Conservation (phyloP, 768 basidiomycete species). For the Pisolithus marmoratus region DNA sequence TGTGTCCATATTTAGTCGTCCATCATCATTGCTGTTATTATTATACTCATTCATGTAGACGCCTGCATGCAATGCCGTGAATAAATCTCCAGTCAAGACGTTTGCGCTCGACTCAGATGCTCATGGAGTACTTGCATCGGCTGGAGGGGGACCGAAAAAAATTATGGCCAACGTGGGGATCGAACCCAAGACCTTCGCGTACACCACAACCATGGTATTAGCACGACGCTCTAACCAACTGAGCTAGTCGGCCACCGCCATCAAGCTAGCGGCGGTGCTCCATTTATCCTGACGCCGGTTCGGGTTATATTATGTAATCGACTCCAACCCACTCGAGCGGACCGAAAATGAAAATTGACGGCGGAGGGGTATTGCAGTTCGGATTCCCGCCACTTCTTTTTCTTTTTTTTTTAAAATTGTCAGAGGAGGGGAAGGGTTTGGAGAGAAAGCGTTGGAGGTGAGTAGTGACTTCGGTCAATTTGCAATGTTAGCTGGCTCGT, state of each 20-base stretch:
- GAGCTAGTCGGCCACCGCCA: slow-evolving; percentile 72
- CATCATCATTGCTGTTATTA: too few relatives aligned
- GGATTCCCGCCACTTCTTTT: not conserved
- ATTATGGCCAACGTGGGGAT: slow-evolving; percentile 3
- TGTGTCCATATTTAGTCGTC: too few relatives aligned
- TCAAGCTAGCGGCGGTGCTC: not conserved
- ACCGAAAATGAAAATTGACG: too few relatives aligned
- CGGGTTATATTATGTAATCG: too few relatives aligned
- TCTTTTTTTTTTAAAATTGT: too few relatives aligned
- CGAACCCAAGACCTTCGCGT: slow-evolving; percentile 3
- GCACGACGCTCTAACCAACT: slow-evolving; percentile 93
- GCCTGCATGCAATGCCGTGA: too few relatives aligned
- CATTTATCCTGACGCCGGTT: too few relatives aligned
- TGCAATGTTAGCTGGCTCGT: not conserved
- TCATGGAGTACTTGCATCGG: not conserved
- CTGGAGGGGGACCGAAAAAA: not conserved
- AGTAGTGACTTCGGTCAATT: not conserved
- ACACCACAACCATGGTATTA: slow-evolving; percentile 33
- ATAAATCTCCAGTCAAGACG: too few relatives aligned
- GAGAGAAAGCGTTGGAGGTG: not conserved
- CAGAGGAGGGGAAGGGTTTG: not conserved
- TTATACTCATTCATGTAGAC: too few relatives aligned
- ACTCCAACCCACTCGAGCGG: too few relatives aligned
- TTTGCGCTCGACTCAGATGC: not conserved
- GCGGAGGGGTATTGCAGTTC: not conserved